Base-by-base conservation (phyloP, 2,329 filamentous ascomycete genomes). In the Aureobasidium sp. region DNA sequence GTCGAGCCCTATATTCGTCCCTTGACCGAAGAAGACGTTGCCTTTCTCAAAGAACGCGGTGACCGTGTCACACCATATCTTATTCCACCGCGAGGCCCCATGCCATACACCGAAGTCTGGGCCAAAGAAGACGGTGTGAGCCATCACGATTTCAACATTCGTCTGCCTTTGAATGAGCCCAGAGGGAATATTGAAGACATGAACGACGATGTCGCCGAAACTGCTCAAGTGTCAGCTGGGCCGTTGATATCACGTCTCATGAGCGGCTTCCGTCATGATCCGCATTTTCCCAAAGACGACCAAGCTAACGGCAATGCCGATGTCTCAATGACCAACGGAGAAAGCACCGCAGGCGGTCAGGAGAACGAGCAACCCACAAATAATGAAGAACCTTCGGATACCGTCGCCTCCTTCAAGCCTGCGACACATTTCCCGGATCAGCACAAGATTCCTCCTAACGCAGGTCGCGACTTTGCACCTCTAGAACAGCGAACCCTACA, bases 401-500 rank as follows among this genome's bases (percentile, higher is more conserved):
- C 79, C 31, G 78, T 80, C 64, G 74, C 77, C 42, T 41, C 69
- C 20, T 68, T 67, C 65, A 70, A 69, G 53, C 86, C 91, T 0
- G 91, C 92, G 15, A 86, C 92, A 0, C 87, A 83, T 65, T 91
- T 97, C 79, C 81, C 88, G 2, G 71, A 73, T 44, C 42, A 59
- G 12, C 44, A 48, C 15, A 70, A 67, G 29, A 53, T 70, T 12
- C 70, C 66, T 1, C 83, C 1, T 85, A 89, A 59, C 66, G 82
- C 82, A 1, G 91, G 90, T 67, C 80, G 95, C 7, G 92, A 97
- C 70, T 95, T 96, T 72, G 82, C 84, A 2, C 87, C 91, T 70
- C 84, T 97, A 22, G 94, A 99, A 69, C 90, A 96, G 71, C 90
- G 94, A 51, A 84, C 96, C 57, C 90, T 96, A 75, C 88, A 91